Evolutionary conservation across 2,329 filamentous ascomycete genomes (phyloP).

Genomic region (Phialophora tarda): DNA sequence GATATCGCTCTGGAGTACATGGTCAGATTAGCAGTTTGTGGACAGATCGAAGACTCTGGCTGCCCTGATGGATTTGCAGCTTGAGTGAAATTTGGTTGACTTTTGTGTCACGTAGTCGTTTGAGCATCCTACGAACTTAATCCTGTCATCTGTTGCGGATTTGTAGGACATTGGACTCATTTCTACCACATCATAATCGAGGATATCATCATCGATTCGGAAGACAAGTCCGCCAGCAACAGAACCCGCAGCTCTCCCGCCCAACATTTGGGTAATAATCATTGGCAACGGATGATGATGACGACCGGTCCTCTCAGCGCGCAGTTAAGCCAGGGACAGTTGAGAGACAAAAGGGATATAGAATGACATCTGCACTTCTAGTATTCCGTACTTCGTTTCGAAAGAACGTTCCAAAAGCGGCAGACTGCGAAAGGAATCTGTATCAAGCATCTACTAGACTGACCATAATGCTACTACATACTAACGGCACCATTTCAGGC

Average conservation of each 20-base stretch:
- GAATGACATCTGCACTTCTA: not conserved
- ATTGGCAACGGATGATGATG: not conserved
- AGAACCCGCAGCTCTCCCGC: not conserved
- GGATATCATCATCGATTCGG: constrained; percentile 10
- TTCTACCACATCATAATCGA: not conserved
- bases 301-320: not conserved
- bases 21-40: not conserved
- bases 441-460: not conserved
- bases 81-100: not conserved
- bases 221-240: constrained; percentile 1
- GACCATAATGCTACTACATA: not conserved
- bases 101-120: not conserved
- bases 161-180: not conserved
- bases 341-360: not conserved
- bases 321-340: not conserved
- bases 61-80: not conserved
- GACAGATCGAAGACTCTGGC: not conserved
- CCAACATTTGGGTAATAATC: not conserved
- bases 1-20: not conserved
- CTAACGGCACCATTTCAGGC: not conserved
- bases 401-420: not conserved
- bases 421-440: not conserved
- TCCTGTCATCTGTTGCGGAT: not conserved
- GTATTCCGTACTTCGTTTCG: not conserved
- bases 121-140: not conserved